Base-by-base conservation (phyloP, 2,329 filamentous ascomycete genomes). In the Exophiala dermatitidis region DNA sequence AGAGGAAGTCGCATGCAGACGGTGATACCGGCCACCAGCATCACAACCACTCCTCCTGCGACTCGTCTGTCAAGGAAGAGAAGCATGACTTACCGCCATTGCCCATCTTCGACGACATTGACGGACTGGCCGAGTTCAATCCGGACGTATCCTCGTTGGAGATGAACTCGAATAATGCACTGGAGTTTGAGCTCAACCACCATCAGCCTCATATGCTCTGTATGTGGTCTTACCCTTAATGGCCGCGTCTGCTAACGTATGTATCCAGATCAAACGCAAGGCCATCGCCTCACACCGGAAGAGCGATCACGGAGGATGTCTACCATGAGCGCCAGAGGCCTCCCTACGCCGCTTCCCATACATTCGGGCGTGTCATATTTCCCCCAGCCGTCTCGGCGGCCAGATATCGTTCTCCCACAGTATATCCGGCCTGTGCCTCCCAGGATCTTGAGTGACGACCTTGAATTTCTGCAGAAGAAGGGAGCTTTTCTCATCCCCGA, bases 401-500 rank as follows among this genome's bases (percentile, higher is more conserved):
- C 61, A 62, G 61, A 68, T 65, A 69, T 73, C 43, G 70, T 75
- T 33, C 74, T 83, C 32, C 80, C 81, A 4, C 68, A 83, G 52
- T 96, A 89, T 66, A 83, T 96, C 65, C 87, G 88, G 64, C 84
- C 88, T 28, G 75, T 95, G 4, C 89, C 90, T 0, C 71, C 80
- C 41, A 85, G 85, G 65, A 85, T 95, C 62, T 82, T 85, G 4
- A 76, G 80, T 9, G 89, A 95, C 62, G 90, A 96, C 72, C 80
- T 95, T 56, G 79, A 83, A 52, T 95, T 93, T 68, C 77, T 96
- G 52, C 80, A 84, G 57, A 80, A 83, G 66, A 96, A 95, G 74
- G 90, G 90, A 3, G 90, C 90, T 1, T 74, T 96, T 60, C 83
- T 83, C 1, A 79, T 96, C 38, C 91, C 91, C 1, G 76, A 80